phyloP scores from a whole-genome alignment of 1,284 basidiomycete genomes.

The Xerocomus nothofagi region DNA sequence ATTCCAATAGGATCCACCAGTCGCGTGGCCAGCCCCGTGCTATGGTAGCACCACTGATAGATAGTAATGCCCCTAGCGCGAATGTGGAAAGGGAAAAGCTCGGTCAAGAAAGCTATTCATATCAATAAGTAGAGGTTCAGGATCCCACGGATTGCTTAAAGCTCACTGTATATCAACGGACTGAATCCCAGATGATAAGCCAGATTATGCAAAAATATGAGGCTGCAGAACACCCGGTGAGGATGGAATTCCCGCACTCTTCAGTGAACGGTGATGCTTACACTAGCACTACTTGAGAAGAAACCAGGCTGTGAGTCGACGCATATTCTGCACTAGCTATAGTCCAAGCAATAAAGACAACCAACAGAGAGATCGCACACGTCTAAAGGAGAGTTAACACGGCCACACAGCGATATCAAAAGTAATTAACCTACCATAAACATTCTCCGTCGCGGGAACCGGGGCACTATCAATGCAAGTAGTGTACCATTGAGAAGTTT shows the following conservation, averaged over 20 bases:
- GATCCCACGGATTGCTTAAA: neutral
- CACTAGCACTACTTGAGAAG: slow-evolving; percentile 6
- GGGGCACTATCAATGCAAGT: slow-evolving; percentile 9
- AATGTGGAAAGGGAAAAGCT: slow-evolving; percentile 26
- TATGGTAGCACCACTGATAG: slow-evolving; percentile 16
- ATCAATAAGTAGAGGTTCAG: neutral
- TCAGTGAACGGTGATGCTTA: neutral
- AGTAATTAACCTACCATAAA: slow-evolving; percentile 10
- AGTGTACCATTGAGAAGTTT: slow-evolving; percentile 2
- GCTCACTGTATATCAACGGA: neutral
- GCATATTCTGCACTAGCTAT: slow-evolving; percentile 6
- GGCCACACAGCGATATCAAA: neutral
- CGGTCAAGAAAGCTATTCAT: slow-evolving; percentile 15
- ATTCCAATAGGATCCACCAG: slow-evolving; percentile 21
- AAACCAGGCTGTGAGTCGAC: neutral
- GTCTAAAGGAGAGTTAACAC: neutral
- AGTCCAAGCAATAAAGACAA: slow-evolving; percentile 17
- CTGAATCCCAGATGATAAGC: slow-evolving; percentile 5
- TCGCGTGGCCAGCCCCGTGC: slow-evolving; percentile 7
- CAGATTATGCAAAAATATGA: slow-evolving; percentile 8
- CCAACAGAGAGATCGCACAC: slow-evolving; percentile 13
- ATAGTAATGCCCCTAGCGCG: neutral
- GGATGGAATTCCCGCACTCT: neutral
- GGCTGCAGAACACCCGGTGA: slow-evolving; percentile 1
- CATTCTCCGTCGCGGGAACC: slow-evolving; percentile 17